These are phyloP conservation scores for Oryza glumipatula DNA, from an alignment of 176 grass and related monocot species.

Conservation along the genomic window DNA sequence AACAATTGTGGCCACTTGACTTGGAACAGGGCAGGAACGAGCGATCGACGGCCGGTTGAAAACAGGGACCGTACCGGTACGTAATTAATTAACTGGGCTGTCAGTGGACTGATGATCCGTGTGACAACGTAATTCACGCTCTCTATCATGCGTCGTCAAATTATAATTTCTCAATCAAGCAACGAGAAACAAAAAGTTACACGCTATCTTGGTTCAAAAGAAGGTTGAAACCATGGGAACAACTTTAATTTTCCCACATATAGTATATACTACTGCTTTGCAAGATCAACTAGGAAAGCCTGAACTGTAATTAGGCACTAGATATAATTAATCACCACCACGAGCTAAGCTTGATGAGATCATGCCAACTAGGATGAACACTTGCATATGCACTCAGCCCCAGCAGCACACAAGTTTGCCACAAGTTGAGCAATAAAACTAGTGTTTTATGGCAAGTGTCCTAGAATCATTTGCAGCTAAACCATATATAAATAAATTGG, in stretches of 20 bases:
- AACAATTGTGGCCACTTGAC: background rate
- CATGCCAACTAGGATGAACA: slow-evolving; percentile 10
- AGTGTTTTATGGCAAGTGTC: slow-evolving; percentile 1
- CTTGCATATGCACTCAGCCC: slow-evolving; percentile 27
- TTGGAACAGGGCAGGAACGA: background rate
- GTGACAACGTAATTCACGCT: background rate
- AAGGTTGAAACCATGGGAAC: background rate
- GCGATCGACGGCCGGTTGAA: background rate
- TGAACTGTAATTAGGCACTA: background rate
- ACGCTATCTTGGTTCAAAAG: background rate
- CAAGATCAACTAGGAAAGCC: background rate
- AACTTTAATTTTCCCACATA: background rate
- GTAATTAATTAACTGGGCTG: background rate
- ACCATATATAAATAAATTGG: background rate
- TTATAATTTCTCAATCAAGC: background rate
- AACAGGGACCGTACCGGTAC: background rate
- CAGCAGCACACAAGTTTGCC: slow-evolving; percentile 29
- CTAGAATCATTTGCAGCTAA: slow-evolving; percentile 29
- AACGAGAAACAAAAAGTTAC: background rate
- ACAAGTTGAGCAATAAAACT: background rate
- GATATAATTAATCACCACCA: background rate
- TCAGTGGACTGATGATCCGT: background rate
- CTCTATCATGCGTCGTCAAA: background rate
- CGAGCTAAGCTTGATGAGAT: background rate
- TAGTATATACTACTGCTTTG: background rate